These are phyloP conservation scores for Cercospora sojina DNA, from an alignment of 2,329 filamentous ascomycete genomes.

Conservation along the genomic window DNA sequence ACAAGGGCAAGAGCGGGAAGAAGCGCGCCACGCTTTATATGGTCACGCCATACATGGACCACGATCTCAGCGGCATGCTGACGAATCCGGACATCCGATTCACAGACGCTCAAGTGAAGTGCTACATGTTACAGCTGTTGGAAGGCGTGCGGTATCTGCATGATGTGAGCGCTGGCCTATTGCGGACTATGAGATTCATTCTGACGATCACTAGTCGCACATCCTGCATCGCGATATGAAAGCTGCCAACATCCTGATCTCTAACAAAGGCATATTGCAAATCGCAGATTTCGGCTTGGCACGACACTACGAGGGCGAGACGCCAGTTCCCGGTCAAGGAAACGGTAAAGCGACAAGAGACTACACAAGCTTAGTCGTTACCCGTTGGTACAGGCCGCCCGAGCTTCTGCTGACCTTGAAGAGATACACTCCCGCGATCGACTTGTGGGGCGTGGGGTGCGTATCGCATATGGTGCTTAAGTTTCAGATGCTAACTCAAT, in stretches of 20 bases:
- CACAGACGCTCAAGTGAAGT: conserved; percentile 90
- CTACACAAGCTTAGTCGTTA: conserved; percentile 96
- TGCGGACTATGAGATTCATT: background rate
- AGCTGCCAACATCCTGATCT: conserved; percentile 94
- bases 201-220: conserved; percentile 42
- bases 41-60: conserved; percentile 98
- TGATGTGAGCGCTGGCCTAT: conserved; percentile 52
- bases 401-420: conserved; percentile 86
- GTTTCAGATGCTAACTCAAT: conserved; percentile 28
- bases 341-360: conserved; percentile 83
- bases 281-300: conserved; percentile 97
- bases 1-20: conserved; percentile 44
- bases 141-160: conserved; percentile 89
- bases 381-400: conserved; percentile 92
- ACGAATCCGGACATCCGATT: conserved; percentile 91
- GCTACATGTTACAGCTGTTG: conserved; percentile 91
- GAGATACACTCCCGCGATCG: conserved; percentile 94
- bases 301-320: conserved; percentile 82
- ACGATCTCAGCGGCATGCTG: conserved; percentile 93
- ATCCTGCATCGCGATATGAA: conserved; percentile 99
- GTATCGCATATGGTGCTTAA: conserved; percentile 33
- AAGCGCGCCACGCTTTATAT: conserved; percentile 88
- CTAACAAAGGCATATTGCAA: conserved; percentile 87
- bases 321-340: conserved; percentile 72
- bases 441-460: conserved; percentile 96